phyloP scores from a whole-genome alignment of 108 stramenopile species.

The Thalassiosira profunda region DNA sequence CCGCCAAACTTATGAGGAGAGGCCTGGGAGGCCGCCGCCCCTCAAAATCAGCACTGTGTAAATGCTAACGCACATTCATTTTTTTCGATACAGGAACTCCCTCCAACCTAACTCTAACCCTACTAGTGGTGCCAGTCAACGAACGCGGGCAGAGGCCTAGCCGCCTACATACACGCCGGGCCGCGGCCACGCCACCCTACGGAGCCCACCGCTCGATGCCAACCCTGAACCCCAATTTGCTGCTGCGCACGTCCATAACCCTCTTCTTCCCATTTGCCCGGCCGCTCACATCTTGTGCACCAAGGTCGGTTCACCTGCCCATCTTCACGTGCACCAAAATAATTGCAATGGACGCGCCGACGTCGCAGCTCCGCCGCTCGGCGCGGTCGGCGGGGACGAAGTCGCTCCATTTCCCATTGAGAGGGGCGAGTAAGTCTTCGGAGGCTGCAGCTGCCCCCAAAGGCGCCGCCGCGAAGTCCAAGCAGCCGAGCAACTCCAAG shows the following conservation, averaged over 20 bases:
- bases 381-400: not conserved
- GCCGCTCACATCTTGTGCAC: conserved; percentile 1
- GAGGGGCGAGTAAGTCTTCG: not conserved
- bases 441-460: not conserved
- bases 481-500: not conserved
- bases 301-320: not conserved
- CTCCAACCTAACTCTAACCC: too few species aligned
- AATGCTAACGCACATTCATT: too few species aligned
- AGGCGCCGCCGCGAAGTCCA: not conserved
- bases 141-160: too few species aligned
- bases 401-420: not conserved
- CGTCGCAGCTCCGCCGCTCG: conserved; percentile 3
- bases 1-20: too few species aligned
- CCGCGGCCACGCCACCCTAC: too few species aligned
- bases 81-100: too few species aligned
- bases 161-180: too few species aligned
- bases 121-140: too few species aligned
- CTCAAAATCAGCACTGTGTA: too few species aligned
- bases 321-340: not conserved
- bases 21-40: too few species aligned
- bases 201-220: not conserved
- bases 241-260: not conserved
- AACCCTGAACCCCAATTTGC: not conserved
- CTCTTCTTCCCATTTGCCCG: not conserved
- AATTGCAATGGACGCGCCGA: not conserved